These are phyloP conservation scores for Stemphylium vesicarium DNA, from an alignment of 2,329 filamentous ascomycete genomes.

Conservation along the genomic window DNA sequence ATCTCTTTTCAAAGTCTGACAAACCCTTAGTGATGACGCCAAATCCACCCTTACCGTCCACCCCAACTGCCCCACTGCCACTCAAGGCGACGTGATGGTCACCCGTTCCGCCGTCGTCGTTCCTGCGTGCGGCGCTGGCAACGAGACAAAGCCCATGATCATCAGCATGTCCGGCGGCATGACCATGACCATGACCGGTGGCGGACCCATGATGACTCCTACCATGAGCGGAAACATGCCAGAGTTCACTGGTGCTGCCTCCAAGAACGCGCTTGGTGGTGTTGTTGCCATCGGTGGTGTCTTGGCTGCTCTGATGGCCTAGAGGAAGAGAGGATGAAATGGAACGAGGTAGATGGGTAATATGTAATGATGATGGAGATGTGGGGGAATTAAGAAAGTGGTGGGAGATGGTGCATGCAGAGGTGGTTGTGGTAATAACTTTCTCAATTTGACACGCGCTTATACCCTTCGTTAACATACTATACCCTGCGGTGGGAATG, in stretches of 20 bases:
- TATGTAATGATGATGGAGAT: too few relatives aligned
- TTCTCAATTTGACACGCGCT: too few relatives aligned
- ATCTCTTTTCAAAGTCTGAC: neutral
- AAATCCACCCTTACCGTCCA: conserved; percentile 24
- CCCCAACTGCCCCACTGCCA: conserved; percentile 22
- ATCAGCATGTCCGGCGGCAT: conserved; percentile 19
- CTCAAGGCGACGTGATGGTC: conserved; percentile 24
- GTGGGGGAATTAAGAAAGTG: too few relatives aligned
- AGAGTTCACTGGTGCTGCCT: conserved; percentile 6
- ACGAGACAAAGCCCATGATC: conserved; percentile 27
- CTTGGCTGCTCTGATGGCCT: too few relatives aligned
- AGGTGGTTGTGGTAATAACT: too few relatives aligned
- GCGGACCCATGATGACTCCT: neutral
- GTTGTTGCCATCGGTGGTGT: neutral
- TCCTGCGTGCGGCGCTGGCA: conserved; percentile 24
- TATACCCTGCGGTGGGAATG: too few relatives aligned
- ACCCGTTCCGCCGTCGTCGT: conserved; percentile 22
- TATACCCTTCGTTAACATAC: too few relatives aligned
- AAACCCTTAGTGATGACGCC: conserved; percentile 3
- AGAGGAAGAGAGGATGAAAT: too few relatives aligned
- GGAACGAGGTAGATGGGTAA: too few relatives aligned
- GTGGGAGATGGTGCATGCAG: too few relatives aligned
- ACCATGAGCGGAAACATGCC: neutral
- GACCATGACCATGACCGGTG: conserved; percentile 4
- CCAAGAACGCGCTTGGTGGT: neutral